Evolutionary conservation across 257 asterid species (phyloP).

Genomic region (Misopates orontium): DNA sequence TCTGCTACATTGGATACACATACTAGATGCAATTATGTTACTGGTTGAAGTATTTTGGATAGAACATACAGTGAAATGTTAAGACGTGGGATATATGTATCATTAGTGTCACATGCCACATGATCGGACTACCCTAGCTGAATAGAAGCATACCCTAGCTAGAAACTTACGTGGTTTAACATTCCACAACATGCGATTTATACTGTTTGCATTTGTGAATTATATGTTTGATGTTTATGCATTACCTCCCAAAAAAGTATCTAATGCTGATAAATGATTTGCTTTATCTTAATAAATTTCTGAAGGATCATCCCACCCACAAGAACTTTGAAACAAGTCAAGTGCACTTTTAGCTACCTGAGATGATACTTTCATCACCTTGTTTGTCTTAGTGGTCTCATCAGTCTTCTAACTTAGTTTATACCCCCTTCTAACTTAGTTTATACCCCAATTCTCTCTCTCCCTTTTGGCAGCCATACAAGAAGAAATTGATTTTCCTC

Average conservation of each 20-base stretch:
- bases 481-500: slow-evolving; percentile 28
- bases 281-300: no score
- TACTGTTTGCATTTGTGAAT: background rate
- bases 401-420: slow-evolving; percentile 6
- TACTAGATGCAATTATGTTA: no score
- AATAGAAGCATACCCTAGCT: background rate
- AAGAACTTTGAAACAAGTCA: background rate
- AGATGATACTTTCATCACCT: background rate
- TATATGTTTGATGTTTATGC: background rate
- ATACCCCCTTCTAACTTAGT: background rate
- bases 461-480: slow-evolving; percentile 33
- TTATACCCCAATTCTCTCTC: background rate
- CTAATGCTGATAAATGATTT: no score
- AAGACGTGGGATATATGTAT: background rate
- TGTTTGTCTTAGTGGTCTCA: background rate
- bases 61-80: background rate
- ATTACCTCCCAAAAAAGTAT: no score
- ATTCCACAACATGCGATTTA: no score
- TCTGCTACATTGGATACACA: no score
- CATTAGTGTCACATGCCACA: background rate
- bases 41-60: no score
- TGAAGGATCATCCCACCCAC: background rate
- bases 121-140: background rate
- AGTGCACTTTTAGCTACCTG: background rate
- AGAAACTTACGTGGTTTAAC: no score